Evolutionary conservation across 169 alveolate species (phyloP), one percentile per base, ranked within the genome.

Genomic region (Plasmodium malariae): DNA sequence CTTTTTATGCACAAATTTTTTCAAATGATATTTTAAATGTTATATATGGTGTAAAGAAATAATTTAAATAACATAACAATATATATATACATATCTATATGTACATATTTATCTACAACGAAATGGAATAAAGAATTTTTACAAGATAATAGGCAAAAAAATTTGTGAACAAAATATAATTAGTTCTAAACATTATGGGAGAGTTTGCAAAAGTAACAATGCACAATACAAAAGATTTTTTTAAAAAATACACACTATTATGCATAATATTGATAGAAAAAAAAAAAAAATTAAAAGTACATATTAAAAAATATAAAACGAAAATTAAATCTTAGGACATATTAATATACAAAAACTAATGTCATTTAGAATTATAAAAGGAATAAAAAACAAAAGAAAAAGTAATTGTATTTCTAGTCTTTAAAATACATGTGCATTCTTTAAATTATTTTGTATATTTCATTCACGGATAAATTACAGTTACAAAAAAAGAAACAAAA

Each of bases 1-100:
- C 17, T 54, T 63, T 78, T 28, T 57, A 37, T 48, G 62, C 45
- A 28, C 65, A 55, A 73, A 74, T 34, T 57, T 57, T 57, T 74
- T 55, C 59, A 74, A 32, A 55, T 30, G 17, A 6, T 74, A 40
- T 36, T 55, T 65, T 34, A 36, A 57, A 36, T 54, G 73, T 74
- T 57, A 57, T 63, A 57, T 74, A 57, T 36, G 88, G 57, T 74
- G 34, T 55, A 48, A 28, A 26, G 40, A 24, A 14, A 17, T 49
- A 49, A 34, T 24, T 45, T 24, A 65, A 14, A 36, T n/a, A 26
- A 45, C 12, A 43, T 3, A 74, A 45, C 40, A 55, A 36, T 26
- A 40, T 7, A 40, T 57, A 74, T 14, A 63, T 17, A 45, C n/a
- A 57, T 55, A 55, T 55, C 11, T 17, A 14, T 57, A 57, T 57